Conservation (phyloP, 768 basidiomycete genomes). For the Auricularia heimuer region DNA sequence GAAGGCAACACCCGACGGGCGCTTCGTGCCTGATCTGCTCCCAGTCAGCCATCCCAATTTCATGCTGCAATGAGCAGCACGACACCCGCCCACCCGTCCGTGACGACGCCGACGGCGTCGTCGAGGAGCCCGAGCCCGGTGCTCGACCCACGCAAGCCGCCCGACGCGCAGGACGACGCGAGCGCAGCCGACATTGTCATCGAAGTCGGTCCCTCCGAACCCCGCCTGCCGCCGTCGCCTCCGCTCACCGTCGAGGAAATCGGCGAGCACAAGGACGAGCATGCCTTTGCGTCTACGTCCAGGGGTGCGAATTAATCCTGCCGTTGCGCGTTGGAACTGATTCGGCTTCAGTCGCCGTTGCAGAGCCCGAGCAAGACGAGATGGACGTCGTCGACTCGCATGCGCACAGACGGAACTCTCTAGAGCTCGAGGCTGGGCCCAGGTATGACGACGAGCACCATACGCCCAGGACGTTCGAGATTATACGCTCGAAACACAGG, state of each 20-base stretch:
- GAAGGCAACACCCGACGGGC: too few relatives aligned
- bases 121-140: neutral
- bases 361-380: neutral
- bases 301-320: neutral
- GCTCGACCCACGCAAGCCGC: neutral
- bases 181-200: neutral
- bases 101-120: neutral
- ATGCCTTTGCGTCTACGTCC: neutral
- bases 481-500: constrained; percentile 6
- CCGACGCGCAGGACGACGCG: neutral
- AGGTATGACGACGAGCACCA: neutral
- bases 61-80: neutral
- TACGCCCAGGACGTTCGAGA: constrained; percentile 8
- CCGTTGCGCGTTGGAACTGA: neutral
- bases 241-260: neutral
- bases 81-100: neutral
- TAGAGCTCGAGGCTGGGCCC: neutral
- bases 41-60: too few relatives aligned
- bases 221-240: neutral
- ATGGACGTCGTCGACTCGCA: neutral
- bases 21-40: too few relatives aligned
- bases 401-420: neutral
- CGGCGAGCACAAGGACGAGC: neutral
- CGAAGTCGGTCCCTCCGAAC: neutral
- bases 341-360: too few relatives aligned